These are phyloP conservation scores for Colletotrichum destructivum DNA, from an alignment of 2,329 filamentous ascomycete genomes.

Conservation along the genomic window DNA sequence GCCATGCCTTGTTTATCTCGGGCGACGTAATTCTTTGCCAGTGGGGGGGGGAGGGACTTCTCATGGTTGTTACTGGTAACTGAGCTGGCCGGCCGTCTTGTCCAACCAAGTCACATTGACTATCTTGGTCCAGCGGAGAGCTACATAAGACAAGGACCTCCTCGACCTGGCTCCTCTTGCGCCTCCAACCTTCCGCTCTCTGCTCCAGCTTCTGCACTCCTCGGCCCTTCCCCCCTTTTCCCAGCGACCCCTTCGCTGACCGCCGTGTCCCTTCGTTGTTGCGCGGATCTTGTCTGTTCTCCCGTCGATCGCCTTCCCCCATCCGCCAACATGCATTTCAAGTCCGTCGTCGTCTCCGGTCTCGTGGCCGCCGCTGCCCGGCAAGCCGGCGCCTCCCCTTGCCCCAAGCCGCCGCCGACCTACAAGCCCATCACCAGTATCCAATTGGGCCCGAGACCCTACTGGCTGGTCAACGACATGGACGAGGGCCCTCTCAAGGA, in stretches of 20 bases:
- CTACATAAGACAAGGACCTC: slow-evolving; percentile 31
- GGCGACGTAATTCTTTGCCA: slow-evolving; percentile 6
- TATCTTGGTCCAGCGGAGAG: not conserved
- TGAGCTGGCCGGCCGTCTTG: slow-evolving; percentile 13
- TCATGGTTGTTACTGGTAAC: not conserved
- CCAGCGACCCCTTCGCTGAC: slow-evolving; percentile 3
- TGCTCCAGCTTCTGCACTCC: not conserved
- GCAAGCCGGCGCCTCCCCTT: slow-evolving; percentile 36
- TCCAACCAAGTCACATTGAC: not conserved
- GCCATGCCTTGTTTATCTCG: slow-evolving; percentile 10
- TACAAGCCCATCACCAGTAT: slow-evolving; percentile 62
- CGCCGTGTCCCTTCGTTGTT: not conserved
- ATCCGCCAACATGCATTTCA: slow-evolving; percentile 51
- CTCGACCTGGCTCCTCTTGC: not conserved
- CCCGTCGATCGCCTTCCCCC: not conserved
- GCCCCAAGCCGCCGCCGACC: slow-evolving; percentile 31
- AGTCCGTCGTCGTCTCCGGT: slow-evolving; percentile 48
- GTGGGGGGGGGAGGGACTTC: not conserved
- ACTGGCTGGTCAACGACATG: slow-evolving; percentile 76
- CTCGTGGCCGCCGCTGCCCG: slow-evolving; percentile 45
- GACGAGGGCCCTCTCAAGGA: slow-evolving; percentile 71
- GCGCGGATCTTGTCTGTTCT: slow-evolving; percentile 8
- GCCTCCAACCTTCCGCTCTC: not conserved
- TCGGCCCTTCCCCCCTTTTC: not conserved
- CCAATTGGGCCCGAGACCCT: slow-evolving; percentile 75